Evolutionary conservation across 2,329 filamentous ascomycete species (phyloP), one percentile per base, ranked within the genome.

Genomic region (Hypomyces rosellus): DNA sequence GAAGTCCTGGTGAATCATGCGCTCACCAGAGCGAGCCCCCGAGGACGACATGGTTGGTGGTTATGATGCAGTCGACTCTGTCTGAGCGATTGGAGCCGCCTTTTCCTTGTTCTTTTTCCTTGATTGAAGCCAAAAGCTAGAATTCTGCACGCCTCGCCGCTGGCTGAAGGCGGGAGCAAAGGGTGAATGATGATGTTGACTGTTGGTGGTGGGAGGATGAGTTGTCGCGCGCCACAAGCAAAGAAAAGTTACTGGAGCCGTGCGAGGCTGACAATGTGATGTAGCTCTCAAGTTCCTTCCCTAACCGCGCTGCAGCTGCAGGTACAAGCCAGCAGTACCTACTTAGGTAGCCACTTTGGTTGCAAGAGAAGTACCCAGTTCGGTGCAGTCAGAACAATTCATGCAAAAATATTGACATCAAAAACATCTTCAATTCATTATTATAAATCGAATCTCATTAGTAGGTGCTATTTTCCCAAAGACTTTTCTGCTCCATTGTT

Each of bases 1-100:
- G 72, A 96, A 97, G 71, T 99, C 93, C 72, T 99, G 93, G 66
- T 95, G 89, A 61, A 84, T 76, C 63, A 81, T 76, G 67, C 81
- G 78, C 68, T 81, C 78, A 66, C 76, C 74, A 56, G 68, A 63
- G 59, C 70, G 70, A 59, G 64, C 58, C 54, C 59, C 63, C 15
- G 64, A 61, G 51, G 66, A 66, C 44, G 66, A 63, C 66, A 68
- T 68, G 25, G 50, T 57, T 53, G 49, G 44, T 36, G 25, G 36
- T 22, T 34, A 33, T 16, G 25, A 33, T 16, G 25, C 33, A 14
- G 25, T 8, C 25, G 25, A 30, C 5, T 30, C 4, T 11, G 25
- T 30, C 6, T 11, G 25, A 30, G 25, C 25, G 8, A 30, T 30
- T 30, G 25, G 25, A 30, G 25, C 25, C 25, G 6, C 9, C 25